Evolutionary conservation across 805 yeast genomes (phyloP), one percentile per base, ranked within the genome.

Genomic region (Ogataea degrootiae): DNA sequence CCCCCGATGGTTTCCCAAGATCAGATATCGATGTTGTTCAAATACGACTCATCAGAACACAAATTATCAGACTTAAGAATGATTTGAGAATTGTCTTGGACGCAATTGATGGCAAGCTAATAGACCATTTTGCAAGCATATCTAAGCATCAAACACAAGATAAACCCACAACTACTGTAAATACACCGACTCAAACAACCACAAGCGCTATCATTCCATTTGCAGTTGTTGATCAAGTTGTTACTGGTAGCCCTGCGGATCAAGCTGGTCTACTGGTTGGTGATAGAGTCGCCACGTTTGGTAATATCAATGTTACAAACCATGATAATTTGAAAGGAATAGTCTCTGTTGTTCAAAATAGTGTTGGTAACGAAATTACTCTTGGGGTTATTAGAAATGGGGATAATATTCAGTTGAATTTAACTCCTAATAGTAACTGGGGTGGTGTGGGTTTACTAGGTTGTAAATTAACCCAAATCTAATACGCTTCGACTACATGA

Each of bases 1-100:
- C 85, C 0, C 49, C 58, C 0, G 96, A 92, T 59, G 97, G 97
- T 19, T 92, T 79, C 57, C 99, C 99, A 0, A 69, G 97, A 39
- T 64, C 72, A 16, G 97, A 92, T 59, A 74, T 92, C 26, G 96
- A 92, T 58, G 85, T 92, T 5, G 79, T 89, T 2, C 76, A 76
- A 44, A 72, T 89, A 12, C 69, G 96, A 45, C 62, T 76, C 9
- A 60, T 82, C 1, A 69, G 97, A 49, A 76, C 81, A 9, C 77
- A 76, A 57, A 79, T 91, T 33, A 80, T 85, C 34, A 71, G 85
- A 44, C 69, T 85, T 37, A 72, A 83, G 48, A 91, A 89, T 58
- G 97, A 92, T 65, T 71, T 82, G 52, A 71, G 70, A 42, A 62
- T 58, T 15, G 66, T 87, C 7, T 60, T 82, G 55, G 61, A 66